Evolutionary conservation across 202 grass and related monocot species (phyloP).

Genomic region (Thinopyrum obtusiflorum): DNA sequence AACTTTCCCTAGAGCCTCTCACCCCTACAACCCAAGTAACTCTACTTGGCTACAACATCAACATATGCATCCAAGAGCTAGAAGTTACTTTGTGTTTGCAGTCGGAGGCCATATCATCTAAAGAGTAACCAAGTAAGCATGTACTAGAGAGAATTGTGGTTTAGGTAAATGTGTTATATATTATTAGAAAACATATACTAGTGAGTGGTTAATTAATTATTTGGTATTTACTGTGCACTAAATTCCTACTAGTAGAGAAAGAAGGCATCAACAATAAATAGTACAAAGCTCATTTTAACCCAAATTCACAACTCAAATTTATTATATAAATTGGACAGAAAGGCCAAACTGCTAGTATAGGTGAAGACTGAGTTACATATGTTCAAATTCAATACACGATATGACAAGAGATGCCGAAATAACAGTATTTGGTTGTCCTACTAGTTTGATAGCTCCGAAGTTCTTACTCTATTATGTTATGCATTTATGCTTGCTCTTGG

Average conservation of each 20-base stretch:
- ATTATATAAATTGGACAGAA: background rate
- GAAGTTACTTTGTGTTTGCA: background rate
- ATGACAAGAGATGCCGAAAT: background rate
- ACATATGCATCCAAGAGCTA: background rate
- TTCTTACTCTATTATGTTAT: background rate
- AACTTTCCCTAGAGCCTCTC: background rate
- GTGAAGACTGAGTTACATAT: background rate
- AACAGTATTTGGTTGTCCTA: background rate
- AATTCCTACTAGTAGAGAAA: background rate
- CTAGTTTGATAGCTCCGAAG: background rate
- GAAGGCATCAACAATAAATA: background rate
- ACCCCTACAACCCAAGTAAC: background rate
- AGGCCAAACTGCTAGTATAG: background rate
- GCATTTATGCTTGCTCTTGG: background rate
- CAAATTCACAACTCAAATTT: background rate
- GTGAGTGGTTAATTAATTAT: background rate
- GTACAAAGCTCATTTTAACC: constrained; percentile 6
- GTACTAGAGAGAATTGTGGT: background rate
- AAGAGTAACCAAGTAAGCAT: background rate
- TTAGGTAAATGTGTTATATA: constrained; percentile 1
- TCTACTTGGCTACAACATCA: background rate
- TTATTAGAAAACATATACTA: background rate
- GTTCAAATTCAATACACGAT: background rate
- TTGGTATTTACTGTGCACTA: background rate
- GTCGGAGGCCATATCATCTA: background rate